A percentile compares a stretch with the other conserved stretches of the same genome.
Evolutionary conservation across 306 rosid species (phyloP).

Genomic region (Spatholobus suberectus): DNA sequence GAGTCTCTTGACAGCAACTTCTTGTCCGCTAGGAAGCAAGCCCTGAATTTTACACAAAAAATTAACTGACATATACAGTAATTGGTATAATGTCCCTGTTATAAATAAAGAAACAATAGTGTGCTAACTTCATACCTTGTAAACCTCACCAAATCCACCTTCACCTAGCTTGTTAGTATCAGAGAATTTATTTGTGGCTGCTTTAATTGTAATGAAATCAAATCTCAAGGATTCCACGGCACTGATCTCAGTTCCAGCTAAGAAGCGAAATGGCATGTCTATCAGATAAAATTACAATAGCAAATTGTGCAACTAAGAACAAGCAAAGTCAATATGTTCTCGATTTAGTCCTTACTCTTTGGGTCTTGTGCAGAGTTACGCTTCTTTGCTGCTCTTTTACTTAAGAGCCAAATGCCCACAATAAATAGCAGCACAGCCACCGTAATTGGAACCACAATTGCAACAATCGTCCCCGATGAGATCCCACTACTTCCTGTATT

Average conservation of each 20-base stretch:
- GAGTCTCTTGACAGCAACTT: conserved; percentile 62
- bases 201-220: conserved; percentile 46
- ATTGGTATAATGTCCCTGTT: neutral
- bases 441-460: conserved; percentile 47
- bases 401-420: conserved; percentile 33
- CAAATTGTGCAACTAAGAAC: neutral
- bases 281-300: conserved; percentile 2
- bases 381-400: conserved; percentile 39
- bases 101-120: neutral
- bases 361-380: conserved; percentile 8
- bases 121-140: conserved; percentile 48
- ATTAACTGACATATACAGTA: neutral
- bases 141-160: conserved; percentile 67
- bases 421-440: conserved; percentile 32
- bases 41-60: conserved; percentile 47
- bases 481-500: conserved; percentile 44
- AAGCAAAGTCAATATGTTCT: neutral
- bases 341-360: conserved; percentile 28
- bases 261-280: neutral
- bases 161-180: conserved; percentile 52
- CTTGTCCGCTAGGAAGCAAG: conserved; percentile 43
- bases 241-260: conserved; percentile 34
- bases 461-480: conserved; percentile 37
- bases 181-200: conserved; percentile 55
- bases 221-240: conserved; percentile 47